A percentile compares a stretch with the other conserved stretches of the same genome.
Conservation (phyloP, 1,284 basidiomycete genomes). For the Exsudoporus floridanus region DNA sequence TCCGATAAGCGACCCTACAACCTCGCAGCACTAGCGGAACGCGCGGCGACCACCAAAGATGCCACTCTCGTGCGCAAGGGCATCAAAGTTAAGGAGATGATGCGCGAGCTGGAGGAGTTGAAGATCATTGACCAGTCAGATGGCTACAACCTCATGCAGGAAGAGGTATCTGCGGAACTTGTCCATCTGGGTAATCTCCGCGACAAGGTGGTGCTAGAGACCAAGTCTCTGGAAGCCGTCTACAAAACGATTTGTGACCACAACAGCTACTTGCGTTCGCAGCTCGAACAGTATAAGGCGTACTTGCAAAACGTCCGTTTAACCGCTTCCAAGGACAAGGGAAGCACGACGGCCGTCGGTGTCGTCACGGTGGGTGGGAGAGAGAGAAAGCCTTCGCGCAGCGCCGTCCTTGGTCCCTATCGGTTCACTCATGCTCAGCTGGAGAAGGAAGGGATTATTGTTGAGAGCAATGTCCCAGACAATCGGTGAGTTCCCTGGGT, state of each 20-base stretch:
- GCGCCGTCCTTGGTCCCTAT: conserved; percentile 90
- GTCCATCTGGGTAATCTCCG: conserved; percentile 94
- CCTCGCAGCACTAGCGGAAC: conserved; percentile 86
- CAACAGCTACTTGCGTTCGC: conserved; percentile 94
- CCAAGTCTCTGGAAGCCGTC: conserved; percentile 89
- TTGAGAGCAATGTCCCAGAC: conserved; percentile 97
- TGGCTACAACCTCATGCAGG: conserved; percentile 92
- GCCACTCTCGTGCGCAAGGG: conserved; percentile 92
- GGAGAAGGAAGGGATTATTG: conserved; percentile 99
- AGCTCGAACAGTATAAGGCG: conserved; percentile 99
- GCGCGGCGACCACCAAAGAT: conserved; percentile 96
- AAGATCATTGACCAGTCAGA: conserved; percentile 83
- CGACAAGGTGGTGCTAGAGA: conserved; percentile 94
- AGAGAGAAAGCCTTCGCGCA: conserved; percentile 89
- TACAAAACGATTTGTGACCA: conserved; percentile 99
- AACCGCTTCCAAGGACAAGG: conserved; percentile 85
- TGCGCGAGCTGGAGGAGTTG: conserved; percentile 91
- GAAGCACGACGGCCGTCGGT: conserved; percentile 82
- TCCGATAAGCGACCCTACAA: conserved; percentile 87
- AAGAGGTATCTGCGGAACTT: conserved; percentile 94
- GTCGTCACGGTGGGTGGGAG: conserved; percentile 96
- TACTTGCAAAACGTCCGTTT: conserved; percentile 97
- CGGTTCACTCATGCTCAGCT: conserved; percentile 96
- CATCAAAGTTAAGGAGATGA: conserved; percentile 99
- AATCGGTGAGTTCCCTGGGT: conserved; percentile 68